phyloP scores from a whole-genome alignment of 345 rosid species.

The Litchi chinensis region DNA sequence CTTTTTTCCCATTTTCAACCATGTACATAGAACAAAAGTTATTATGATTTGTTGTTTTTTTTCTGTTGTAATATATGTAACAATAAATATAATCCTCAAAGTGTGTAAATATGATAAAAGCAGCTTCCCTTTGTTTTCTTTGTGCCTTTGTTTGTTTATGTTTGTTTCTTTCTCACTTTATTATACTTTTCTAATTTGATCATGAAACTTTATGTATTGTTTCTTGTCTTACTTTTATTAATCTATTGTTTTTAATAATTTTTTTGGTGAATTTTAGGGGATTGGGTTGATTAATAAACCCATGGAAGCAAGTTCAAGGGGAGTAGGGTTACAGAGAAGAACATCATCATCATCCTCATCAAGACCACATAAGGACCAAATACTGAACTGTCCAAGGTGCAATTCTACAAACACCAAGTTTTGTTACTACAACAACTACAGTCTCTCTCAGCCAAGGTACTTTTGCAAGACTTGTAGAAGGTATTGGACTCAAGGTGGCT shows the following conservation, averaged over 20 bases:
- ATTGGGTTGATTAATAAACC: conserved; percentile 32
- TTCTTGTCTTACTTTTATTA: conserved; percentile 10
- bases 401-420: conserved; percentile 54
- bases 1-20: conserved; percentile 5
- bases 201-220: conserved; percentile 28
- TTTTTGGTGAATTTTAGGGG: conserved; percentile 33
- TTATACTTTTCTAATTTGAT: conserved; percentile 17
- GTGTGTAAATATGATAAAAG: conserved; percentile 16
- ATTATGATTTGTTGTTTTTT: conserved; percentile 22
- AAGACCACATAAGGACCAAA: conserved; percentile 45
- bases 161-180: conserved; percentile 11
- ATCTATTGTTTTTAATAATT: neutral
- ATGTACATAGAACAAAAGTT: conserved; percentile 13
- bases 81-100: conserved; percentile 20
- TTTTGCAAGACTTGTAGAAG: conserved; percentile 63
- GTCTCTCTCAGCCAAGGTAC: conserved; percentile 60
- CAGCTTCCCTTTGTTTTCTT: conserved; percentile 24
- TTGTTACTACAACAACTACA: conserved; percentile 66
- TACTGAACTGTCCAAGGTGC: conserved; percentile 62
- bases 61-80: conserved; percentile 8
- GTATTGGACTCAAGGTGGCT: conserved; percentile 67
- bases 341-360: neutral
- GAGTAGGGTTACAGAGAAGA: conserved; percentile 29
- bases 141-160: conserved; percentile 25
- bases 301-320: conserved; percentile 37